phyloP scores from a whole-genome alignment of 345 rosid species.

The Eucalyptus marginata region DNA sequence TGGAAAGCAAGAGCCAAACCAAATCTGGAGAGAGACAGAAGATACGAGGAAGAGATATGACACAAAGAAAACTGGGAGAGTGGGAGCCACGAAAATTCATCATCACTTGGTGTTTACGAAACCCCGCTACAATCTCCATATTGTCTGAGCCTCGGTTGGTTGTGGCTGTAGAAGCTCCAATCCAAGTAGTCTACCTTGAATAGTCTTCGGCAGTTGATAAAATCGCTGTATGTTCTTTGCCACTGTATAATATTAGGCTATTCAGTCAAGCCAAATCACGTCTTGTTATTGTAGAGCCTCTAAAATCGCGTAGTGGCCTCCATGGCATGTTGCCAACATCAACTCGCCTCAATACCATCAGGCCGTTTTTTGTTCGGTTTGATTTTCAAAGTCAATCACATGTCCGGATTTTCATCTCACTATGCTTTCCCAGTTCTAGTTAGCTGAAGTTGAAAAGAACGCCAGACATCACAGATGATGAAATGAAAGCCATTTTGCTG shows the following conservation, averaged over 20 bases:
- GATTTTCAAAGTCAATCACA: neutral
- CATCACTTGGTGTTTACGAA: too few species aligned
- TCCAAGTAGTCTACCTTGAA: neutral
- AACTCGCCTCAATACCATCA: neutral
- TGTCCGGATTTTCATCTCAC: neutral
- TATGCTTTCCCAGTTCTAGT: rapidly evolving
- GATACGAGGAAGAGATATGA: rapidly evolving
- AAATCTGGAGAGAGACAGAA: too few species aligned
- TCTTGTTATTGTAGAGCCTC: neutral
- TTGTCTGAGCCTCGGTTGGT: neutral
- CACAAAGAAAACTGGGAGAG: too few species aligned
- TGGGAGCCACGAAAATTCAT: too few species aligned
- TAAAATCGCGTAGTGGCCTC: neutral
- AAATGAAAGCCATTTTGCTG: rapidly evolving
- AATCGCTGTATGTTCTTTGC: neutral
- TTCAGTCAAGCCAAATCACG: neutral
- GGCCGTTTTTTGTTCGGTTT: too few species aligned
- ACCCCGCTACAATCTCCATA: too few species aligned
- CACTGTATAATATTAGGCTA: neutral
- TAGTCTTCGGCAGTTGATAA: neutral
- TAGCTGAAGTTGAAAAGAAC: too few species aligned
- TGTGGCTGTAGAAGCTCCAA: neutral
- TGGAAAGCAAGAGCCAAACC: too few species aligned
- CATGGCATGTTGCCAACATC: neutral
- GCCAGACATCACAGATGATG: too few species aligned